Base-by-base conservation (phyloP, 2,329 filamentous ascomycete species). In the Trichoderma afroharzianum region DNA sequence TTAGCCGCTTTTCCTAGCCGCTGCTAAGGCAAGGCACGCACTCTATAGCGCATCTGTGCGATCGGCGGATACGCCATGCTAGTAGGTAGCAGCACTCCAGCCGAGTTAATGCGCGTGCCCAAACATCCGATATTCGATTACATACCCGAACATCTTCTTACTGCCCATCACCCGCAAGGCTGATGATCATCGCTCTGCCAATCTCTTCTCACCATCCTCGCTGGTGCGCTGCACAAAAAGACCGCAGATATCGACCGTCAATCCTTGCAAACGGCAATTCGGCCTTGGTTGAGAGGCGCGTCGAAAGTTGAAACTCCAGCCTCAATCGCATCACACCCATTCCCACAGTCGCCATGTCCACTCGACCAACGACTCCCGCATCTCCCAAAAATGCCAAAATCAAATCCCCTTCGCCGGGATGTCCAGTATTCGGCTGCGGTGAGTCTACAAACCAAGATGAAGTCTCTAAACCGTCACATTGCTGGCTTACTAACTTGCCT, bases 361-460 rank as follows among this genome's bases (percentile, higher is more conserved):
- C 81, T 39, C 81, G 83, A 72, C 85, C 85, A 50, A 80, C 82
- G n/a, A 87, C 85, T 24, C 85, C 85, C 55, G 84, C 85, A 36
- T 87, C 86, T 36, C 85, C 86, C 33, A 88, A 88, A 79, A 86
- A 86, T 78, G 83, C 85, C 75, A 88, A 88, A 80, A 83, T 91
- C 79, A 91, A 90, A 77, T 83, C 85, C 11, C 86, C 88, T 4
- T 82, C 85, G 14, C 85, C 87, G 15, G 89, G 89, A 21, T 85
- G 84, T 68, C 89, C 90, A 58, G 82, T 90, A 76, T 91, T 88
- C 76, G 89, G 89, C 72, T 91, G 89, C 80, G 88, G 89, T 91
- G 83, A 77, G 88, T 80, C 63, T 36, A 47, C 68, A 74, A 68
- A 64, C 72, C 74, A 63, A 21, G 3, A 43, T 9, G 1, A n/a